Evolutionary conservation across 805 yeast genomes (phyloP).

Genomic region (Blastobotrys chiropterorum): DNA sequence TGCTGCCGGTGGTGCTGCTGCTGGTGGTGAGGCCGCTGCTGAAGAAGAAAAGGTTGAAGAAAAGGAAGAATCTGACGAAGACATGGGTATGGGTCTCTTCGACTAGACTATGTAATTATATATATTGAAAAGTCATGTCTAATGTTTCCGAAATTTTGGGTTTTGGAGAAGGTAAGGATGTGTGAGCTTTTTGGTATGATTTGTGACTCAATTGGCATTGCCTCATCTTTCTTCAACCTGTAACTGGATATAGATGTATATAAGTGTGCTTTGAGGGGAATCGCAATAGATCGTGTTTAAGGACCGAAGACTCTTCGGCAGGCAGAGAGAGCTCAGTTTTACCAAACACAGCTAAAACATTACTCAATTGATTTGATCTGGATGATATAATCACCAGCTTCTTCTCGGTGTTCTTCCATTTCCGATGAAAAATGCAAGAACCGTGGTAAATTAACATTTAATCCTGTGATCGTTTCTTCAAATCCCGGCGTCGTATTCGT

Average conservation of each 20-base stretch:
- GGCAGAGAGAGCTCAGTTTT: no score
- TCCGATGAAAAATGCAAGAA: no score
- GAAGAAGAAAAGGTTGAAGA: slow-evolving; percentile 50
- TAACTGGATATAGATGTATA: not conserved
- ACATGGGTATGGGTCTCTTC: slow-evolving; percentile 94
- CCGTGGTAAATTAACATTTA: no score
- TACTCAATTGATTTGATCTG: no score
- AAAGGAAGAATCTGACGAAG: slow-evolving; percentile 63
- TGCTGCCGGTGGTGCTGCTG: slow-evolving; percentile 55
- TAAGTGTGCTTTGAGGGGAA: no score
- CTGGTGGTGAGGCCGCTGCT: slow-evolving; percentile 57
- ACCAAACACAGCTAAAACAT: no score
- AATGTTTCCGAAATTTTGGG: not conserved
- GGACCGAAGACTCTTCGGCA: no score
- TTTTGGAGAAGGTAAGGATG: no score
- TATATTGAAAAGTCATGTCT: not conserved
- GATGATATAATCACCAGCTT: no score
- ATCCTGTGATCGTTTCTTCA: no score
- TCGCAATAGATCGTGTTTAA: no score
- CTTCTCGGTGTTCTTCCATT: no score
- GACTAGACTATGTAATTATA: slow-evolving; percentile 43
- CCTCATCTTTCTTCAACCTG: not conserved
- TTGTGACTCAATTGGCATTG: slow-evolving; percentile 1
- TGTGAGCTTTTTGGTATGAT: not conserved
- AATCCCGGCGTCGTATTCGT: not conserved